Conservation (phyloP, 306 rosid species). For the Datisca glomerata region DNA sequence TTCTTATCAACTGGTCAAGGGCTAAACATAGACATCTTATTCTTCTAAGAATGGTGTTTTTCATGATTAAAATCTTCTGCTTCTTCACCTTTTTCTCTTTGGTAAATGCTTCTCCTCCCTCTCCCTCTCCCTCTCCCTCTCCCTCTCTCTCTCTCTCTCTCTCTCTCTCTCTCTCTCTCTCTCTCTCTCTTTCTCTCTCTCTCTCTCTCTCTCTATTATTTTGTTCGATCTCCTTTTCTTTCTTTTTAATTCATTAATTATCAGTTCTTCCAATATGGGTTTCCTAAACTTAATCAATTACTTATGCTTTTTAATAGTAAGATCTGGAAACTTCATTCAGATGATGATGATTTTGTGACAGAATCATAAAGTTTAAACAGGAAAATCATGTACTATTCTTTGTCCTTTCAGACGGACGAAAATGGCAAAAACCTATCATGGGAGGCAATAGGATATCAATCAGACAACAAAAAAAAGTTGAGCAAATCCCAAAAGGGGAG, state of each 20-base stretch:
- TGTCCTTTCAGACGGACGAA: constrained; percentile 37
- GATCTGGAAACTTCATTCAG: not conserved
- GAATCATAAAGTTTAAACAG: not conserved
- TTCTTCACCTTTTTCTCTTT: constrained; percentile 59
- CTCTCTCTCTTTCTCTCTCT: not conserved
- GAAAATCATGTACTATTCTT: not conserved
- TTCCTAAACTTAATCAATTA: not conserved
- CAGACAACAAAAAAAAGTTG: constrained; percentile 36
- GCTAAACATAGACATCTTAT: constrained; percentile 30
- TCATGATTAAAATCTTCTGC: constrained; percentile 49
- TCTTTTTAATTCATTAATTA: too few species aligned
- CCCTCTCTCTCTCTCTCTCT: not conserved
- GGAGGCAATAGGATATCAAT: constrained; percentile 60
- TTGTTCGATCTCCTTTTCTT: not conserved
- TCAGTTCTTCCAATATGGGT: not conserved
- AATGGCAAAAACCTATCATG: constrained; percentile 45
- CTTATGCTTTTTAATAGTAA: too few species aligned
- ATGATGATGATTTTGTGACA: not conserved
- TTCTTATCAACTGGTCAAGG: constrained; percentile 66
- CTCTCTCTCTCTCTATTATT: not conserved
- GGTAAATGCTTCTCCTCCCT: constrained; percentile 32
- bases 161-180: not conserved
- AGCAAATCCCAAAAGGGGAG: constrained; percentile 29
- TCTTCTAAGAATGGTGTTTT: constrained; percentile 39
- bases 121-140: not conserved